Base-by-base conservation (phyloP, 768 basidiomycete genomes). In the Rhodotorula babjevae region DNA sequence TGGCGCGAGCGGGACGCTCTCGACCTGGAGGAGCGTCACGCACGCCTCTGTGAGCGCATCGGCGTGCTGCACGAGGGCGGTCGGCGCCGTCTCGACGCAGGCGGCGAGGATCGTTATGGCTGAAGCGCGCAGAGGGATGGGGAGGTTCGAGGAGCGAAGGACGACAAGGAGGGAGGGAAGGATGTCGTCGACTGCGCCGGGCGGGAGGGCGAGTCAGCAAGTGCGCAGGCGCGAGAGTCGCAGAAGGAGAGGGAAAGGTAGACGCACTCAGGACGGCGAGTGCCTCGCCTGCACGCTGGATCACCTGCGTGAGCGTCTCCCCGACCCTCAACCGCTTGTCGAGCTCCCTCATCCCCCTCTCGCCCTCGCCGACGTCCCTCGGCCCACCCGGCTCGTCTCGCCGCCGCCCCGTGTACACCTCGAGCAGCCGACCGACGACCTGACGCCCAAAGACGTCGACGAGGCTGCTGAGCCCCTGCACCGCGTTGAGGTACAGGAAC, bases 401-500 rank as follows among this genome's bases (percentile, higher is more conserved):
- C 50, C 73, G 47, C 19, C 78, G 74, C 29, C 83, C 82, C 1
- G 85, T 80, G 77, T 96, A 96, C 23, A 86, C 84, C 40, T 84
- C 84, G n/a, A 92, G 81, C 36, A 96, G 83, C 10, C 84, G 82
- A 67, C 83, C 83, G 15, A 94, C 80, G 21, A 93, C 88, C 19
- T 91, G 88, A 73, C 85, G 86, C 6, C 91, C 91, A 71, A 88
- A 87, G 3, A 83, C 84, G 77, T 93, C 88, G 0, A 89, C 92
- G 86, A 97, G 88, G 9, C 86, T 87, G n/a, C 89, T 86, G 1
- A 98, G 84, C 0, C 94, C 94, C 77, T 93, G 91, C 23, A 95
- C 89, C 1, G 90, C 93, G 78, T 93, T 93, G 64, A 97, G 83
- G 79, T 92, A 97, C 66, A 97, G 87, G 80, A 93, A 97, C n/a